These are phyloP conservation scores for Pichia membranifaciens DNA, from an alignment of 805 yeast species.

Conservation along the genomic window DNA sequence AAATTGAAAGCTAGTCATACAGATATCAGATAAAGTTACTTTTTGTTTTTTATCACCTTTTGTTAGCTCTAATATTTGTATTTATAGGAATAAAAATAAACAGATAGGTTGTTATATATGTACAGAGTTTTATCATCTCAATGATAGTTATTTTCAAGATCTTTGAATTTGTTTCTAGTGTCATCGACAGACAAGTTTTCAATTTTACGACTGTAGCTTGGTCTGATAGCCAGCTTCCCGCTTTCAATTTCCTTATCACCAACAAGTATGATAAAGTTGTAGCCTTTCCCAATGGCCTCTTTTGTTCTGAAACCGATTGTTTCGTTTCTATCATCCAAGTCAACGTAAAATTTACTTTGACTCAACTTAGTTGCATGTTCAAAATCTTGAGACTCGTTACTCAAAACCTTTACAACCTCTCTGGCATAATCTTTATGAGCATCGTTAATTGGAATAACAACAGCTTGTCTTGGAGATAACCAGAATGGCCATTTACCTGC, in stretches of 20 bases:
- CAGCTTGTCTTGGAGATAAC: conserved; percentile 88
- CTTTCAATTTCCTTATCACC: conserved; percentile 77
- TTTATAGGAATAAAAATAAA: conserved; percentile 6
- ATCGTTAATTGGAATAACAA: conserved; percentile 72
- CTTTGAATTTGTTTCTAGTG: conserved; percentile 46
- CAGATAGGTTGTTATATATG: conserved; percentile 3
- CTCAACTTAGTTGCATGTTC: conserved; percentile 48
- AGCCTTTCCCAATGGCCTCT: conserved; percentile 70
- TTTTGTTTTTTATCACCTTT: no score
- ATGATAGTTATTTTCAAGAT: conserved; percentile 45
- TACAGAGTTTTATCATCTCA: no score
- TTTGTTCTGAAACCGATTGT: conserved; percentile 77
- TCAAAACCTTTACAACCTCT: conserved; percentile 39
- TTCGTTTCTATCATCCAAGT: conserved; percentile 67
- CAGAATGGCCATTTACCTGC: conserved; percentile 97
- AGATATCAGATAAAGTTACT: no score
- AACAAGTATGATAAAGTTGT: conserved; percentile 72
- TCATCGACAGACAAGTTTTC: conserved; percentile 43
- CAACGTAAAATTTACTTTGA: conserved; percentile 62
- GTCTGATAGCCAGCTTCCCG: conserved; percentile 58
- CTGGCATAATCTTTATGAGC: conserved; percentile 52
- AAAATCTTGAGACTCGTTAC: conserved; percentile 34
- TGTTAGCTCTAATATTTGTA: no score
- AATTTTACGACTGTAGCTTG: conserved; percentile 44
- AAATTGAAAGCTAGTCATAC: background rate